These are phyloP conservation scores for Mycena rebaudengoi DNA, from an alignment of 768 basidiomycete genomes.

Conservation along the genomic window DNA sequence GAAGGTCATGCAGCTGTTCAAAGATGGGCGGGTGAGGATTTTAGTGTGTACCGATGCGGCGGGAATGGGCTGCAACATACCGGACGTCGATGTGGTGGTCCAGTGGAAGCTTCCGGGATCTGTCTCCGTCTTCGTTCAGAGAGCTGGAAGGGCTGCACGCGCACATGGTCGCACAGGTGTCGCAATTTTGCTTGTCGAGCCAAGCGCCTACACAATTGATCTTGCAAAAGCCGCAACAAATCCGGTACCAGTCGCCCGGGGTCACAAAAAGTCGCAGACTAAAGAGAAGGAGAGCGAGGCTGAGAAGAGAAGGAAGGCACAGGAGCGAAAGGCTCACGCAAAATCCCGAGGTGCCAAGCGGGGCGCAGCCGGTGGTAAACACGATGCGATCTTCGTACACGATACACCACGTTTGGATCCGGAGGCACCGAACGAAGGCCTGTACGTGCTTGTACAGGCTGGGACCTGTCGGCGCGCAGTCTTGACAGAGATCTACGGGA, in stretches of 20 bases:
- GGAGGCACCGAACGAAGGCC: no score
- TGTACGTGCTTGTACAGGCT: constrained; percentile 26
- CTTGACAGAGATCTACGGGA: constrained; percentile 17
- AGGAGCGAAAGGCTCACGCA: constrained; percentile 19
- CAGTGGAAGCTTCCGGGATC: constrained; percentile 41
- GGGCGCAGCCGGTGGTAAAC: background rate
- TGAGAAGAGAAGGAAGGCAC: background rate
- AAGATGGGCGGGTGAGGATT: constrained; percentile 33
- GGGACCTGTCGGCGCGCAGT: constrained; percentile 22
- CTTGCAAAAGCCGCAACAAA: background rate
- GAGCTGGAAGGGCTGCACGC: constrained; percentile 40
- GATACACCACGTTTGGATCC: no score
- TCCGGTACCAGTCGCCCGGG: background rate
- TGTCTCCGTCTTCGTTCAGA: constrained; percentile 38
- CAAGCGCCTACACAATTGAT: constrained; percentile 17
- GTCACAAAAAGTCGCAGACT: background rate
- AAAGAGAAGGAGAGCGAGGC: background rate
- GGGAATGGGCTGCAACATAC: constrained; percentile 41
- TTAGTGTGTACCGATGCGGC: constrained; percentile 47
- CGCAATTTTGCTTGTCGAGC: constrained; percentile 31
- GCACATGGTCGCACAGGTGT: constrained; percentile 22
- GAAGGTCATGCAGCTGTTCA: constrained; percentile 35
- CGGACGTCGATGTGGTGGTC: constrained; percentile 41
- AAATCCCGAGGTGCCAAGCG: background rate
- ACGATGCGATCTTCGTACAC: no score